Evolutionary conservation across 148 eudicot genomes (phyloP), one percentile per base, ranked within the genome.

Genomic region (Linanthus parryae): DNA sequence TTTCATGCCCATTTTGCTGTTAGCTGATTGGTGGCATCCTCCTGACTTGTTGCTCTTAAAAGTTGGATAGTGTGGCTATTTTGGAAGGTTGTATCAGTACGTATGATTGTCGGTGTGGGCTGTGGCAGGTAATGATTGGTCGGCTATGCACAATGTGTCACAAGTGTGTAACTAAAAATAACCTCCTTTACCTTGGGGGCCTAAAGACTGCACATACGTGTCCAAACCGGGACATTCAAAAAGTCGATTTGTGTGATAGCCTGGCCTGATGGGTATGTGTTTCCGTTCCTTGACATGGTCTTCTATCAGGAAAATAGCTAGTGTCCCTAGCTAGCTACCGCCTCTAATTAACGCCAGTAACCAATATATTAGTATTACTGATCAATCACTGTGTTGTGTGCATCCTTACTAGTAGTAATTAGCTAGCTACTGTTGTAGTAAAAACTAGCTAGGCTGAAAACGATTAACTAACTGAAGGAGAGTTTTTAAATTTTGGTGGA

Each of bases 1-100:
- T 28, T 51, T 31, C 21, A 20, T 4, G 30, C 24, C 13, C 10
- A 26, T 63, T 59, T 70, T 66, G 52, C 54, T 47, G 57, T 58
- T 46, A n/a, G n/a, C 18, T 15, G 15, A 19, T 18, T 44, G 55
- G 52, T 61, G 63, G 27, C 67, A 61, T 27, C 18, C 21, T 35
- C 38, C 35, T 15, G 23, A 24, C 51, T 24, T 24, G 1, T 18
- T 50, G 25, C 33, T 26, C 33, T 25, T 44, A 16, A 28, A 53
- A 26, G 14, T 30, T 31, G 22, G 14, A 15, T 17, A 17, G 2
- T 30, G 5, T 12, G 24, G 19, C 13, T 29, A 6, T n/a, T 52
- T 30, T 27, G 42, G 21, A 30, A 24, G 29, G n/a, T 22, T 31
- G 28, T 35, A 49, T 39, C 30, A 37, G 21, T 24, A 31, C 28